These are phyloP conservation scores for Heimioporus retisporus DNA, from an alignment of 1,284 basidiomycete species.

Conservation along the genomic window DNA sequence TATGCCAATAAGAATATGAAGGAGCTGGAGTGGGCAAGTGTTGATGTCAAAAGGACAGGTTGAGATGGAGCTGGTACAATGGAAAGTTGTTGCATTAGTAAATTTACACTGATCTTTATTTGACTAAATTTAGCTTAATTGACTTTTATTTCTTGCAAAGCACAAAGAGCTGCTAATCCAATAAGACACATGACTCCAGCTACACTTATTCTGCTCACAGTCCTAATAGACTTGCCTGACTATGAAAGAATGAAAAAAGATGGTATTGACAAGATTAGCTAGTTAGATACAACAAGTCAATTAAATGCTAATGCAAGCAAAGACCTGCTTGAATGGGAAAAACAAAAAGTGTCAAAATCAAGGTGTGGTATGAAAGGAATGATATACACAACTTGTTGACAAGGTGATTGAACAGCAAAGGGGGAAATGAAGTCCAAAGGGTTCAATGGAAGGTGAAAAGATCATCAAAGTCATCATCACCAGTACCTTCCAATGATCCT, in stretches of 20 bases:
- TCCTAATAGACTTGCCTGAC: not conserved
- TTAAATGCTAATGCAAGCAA: not conserved
- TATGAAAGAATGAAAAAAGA: not conserved
- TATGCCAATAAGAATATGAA: no score
- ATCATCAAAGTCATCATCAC: slow-evolving; percentile 3
- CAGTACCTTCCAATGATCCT: not conserved
- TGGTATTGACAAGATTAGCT: slow-evolving; percentile 2
- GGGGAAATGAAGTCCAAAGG: not conserved
- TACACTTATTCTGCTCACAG: no score
- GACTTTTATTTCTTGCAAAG: not conserved
- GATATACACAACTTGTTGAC: not conserved
- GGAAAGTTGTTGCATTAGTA: no score
- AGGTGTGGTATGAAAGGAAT: not conserved
- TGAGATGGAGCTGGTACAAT: no score
- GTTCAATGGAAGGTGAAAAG: slow-evolving; percentile 2
- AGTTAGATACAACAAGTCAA: slow-evolving; percentile 4
- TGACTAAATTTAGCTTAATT: no score
- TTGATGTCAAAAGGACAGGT: no score
- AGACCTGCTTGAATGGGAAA: not conserved
- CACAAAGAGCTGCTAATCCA: not conserved
- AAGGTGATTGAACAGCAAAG: not conserved
- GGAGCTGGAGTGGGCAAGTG: no score
- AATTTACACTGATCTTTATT: no score
- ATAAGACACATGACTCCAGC: not conserved
- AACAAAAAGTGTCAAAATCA: not conserved